Evolutionary conservation across 2,329 filamentous ascomycete species (phyloP), one percentile per base, ranked within the genome.

Genomic region (Claviceps paspali): DNA sequence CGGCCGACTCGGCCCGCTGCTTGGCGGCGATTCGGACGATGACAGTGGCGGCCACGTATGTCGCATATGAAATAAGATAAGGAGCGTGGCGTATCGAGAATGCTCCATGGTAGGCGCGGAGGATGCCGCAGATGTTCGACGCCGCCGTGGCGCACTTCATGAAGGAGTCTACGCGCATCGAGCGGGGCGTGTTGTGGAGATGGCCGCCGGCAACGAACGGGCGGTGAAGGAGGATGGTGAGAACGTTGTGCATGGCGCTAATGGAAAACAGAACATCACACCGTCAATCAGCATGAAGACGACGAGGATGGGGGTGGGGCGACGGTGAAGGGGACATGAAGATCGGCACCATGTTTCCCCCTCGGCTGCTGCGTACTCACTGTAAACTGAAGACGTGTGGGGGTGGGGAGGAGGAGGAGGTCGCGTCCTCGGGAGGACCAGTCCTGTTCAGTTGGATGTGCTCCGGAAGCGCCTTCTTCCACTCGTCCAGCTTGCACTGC

Each of bases 51-150:
- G 61, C 61, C 1, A 71, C 66, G 40, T 73, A 74, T 0, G 65
- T 70, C 0, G 70, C 66, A 46, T 74, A 74, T 0, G 65, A 68
- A 14, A 73, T 60, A 1, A 73, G 50, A 38, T 73, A 73, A 0
- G 69, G 69, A 0, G 68, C 64, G 9, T 59, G 51, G 9, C 55
- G 51, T 2, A 69, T 55, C 1, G 60, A 63, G 29, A 67, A 71
- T 0, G 58, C 52, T 22, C 51, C 49, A 18, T 67, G 55, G 31
- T 70, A 70, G 5, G 55, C 52, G 15, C 59, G 55, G 0, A 70
- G 45, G 0, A 71, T 47, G 3, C 52, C 49, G 11, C 60, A 57
- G 3, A 70, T 70, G 11, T 55, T 54, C 8, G 54, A 52, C 0
- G 67, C 67, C 0, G 67, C 66, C 1, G 54, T 53, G 0, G 62